phyloP scores from a whole-genome alignment of 176 grass and related monocot genomes.

The Alloteropsis semialata region DNA sequence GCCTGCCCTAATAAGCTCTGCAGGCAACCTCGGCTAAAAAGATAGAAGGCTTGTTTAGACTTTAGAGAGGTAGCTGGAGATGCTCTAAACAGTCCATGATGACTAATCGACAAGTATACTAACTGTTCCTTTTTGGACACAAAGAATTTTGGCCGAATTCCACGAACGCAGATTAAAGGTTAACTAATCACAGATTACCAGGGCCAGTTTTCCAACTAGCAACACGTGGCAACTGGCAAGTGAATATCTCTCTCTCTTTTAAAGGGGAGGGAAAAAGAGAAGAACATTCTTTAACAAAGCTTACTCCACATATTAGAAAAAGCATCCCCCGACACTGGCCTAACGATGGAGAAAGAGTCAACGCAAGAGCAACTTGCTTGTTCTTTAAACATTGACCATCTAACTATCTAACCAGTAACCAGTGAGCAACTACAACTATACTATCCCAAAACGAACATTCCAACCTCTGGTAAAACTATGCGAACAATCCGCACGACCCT shows the following conservation, averaged over 20 bases:
- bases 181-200: background rate
- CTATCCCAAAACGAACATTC: background rate
- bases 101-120: too few relatives aligned
- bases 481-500: background rate
- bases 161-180: background rate
- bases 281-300: background rate
- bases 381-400: conserved; percentile 4
- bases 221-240: background rate
- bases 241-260: background rate
- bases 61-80: too few relatives aligned
- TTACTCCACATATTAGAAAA: background rate
- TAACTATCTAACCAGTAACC: background rate
- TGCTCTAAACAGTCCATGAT: too few relatives aligned
- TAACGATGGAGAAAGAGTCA: conserved; percentile 8
- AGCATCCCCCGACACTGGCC: background rate
- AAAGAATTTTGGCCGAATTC: background rate
- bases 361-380: background rate
- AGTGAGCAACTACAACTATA: background rate
- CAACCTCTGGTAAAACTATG: background rate
- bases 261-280: background rate
- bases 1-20: too few relatives aligned
- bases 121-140: background rate
- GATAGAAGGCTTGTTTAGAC: too few relatives aligned
- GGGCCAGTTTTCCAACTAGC: background rate
- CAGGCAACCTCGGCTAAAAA: too few relatives aligned